Base-by-base conservation (phyloP, 2,329 filamentous ascomycete genomes). In the Colletotrichum noveboracense region DNA sequence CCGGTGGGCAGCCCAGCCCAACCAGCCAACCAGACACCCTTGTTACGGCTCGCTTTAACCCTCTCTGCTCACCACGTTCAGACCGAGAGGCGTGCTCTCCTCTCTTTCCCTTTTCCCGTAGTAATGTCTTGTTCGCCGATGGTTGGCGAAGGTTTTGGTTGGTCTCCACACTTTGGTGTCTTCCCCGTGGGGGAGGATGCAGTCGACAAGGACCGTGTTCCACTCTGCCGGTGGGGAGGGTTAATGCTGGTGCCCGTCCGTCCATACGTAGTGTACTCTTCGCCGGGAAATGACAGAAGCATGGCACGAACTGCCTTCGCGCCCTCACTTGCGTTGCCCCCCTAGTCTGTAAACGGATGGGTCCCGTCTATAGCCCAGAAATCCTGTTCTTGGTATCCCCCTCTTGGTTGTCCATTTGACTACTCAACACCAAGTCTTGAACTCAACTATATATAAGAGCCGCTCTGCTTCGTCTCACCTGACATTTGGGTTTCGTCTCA, bases 261-360 rank as follows among this genome's bases (percentile, higher is more conserved):
- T 61, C 21, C 55, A 21, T 61, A 61, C 58, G n/a, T 61, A 61
- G 26, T 52, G 58, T 61, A 61, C 4, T 32, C 58, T n/a, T 61
- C 58, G 28, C 9, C 58, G 58, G 58, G 28, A 34, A 30, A 61
- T 61, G 58, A 61, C 58, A 61, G 58, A 61, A 61, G 58, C 58
- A 10, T 61, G 58, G 58, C 58, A 61, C 28, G 58, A 30, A 61
- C 28, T 30, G 24, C 28, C 28, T 34, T 9, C 24, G 26, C 28
- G 28, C 28, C 58, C 58, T 61, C 58, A 18, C 5, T 30, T 32
- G 18, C 28, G 26, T 30, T 30, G 58, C 24, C 62, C 70, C 64
- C 70, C 70, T 61, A 7, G 55, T 62, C 65, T 69, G 55, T 30
- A n/a, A 36, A 24, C 65, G 56, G 65, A 73, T 73, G 70, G 70